These are phyloP conservation scores for Candida ortonii DNA, from an alignment of 805 yeast species.

Conservation along the genomic window DNA sequence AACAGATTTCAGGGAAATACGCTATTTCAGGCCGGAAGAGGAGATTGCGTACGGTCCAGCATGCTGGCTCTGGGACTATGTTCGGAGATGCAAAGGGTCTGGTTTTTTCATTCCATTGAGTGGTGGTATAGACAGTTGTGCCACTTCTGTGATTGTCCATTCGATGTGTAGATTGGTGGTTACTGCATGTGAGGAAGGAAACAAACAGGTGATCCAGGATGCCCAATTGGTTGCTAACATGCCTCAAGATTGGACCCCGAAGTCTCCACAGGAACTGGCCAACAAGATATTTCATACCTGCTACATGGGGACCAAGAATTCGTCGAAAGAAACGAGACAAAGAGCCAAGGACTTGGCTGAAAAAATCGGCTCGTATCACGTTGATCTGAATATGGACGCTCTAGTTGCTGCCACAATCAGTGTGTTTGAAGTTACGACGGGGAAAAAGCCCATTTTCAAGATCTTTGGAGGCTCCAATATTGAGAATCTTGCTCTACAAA, in stretches of 20 bases:
- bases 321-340: constrained; percentile 79
- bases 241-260: constrained; percentile 60
- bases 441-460: constrained; percentile 82
- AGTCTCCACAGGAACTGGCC: constrained; percentile 73
- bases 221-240: constrained; percentile 64
- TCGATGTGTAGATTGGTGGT: constrained; percentile 90
- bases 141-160: constrained; percentile 91
- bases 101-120: constrained; percentile 92
- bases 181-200: constrained; percentile 63
- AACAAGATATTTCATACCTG: constrained; percentile 77
- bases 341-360: constrained; percentile 77
- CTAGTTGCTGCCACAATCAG: constrained; percentile 70
- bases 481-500: constrained; percentile 92
- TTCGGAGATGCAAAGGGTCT: constrained; percentile 84
- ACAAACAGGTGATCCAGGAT: constrained; percentile 73
- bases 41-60: constrained; percentile 99
- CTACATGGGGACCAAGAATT: constrained; percentile 95
- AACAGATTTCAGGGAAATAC: constrained; percentile 45
- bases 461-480: constrained; percentile 90
- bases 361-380: constrained; percentile 83
- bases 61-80: constrained; percentile 98
- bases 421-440: constrained; percentile 86
- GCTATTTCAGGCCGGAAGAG: constrained; percentile 83
- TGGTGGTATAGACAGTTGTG: constrained; percentile 98
- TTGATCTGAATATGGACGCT: constrained; percentile 87